These are phyloP conservation scores for Prunus fruticosa DNA, from an alignment of 306 rosid genomes.

Conservation along the genomic window DNA sequence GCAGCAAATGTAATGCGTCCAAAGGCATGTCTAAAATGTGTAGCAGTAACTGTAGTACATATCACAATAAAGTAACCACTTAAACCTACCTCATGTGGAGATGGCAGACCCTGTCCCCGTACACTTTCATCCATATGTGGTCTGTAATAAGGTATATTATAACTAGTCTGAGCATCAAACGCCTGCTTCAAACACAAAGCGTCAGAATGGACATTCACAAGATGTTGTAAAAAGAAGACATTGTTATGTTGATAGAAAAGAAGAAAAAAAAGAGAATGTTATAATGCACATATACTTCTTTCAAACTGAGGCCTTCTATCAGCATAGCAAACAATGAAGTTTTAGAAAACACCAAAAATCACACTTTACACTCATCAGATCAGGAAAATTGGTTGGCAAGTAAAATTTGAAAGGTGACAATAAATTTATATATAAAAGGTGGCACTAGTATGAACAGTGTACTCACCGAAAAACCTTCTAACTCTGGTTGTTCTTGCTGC, in stretches of 20 bases:
- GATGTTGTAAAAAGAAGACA: neutral
- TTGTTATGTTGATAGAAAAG: too few relatives aligned
- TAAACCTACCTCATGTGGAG: constrained; percentile 72
- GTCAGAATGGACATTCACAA: constrained; percentile 24
- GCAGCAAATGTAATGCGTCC: neutral
- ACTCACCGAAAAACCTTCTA: constrained; percentile 89
- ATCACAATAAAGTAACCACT: neutral
- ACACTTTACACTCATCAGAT: neutral
- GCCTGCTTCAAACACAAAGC: constrained; percentile 54
- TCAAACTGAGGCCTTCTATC: neutral
- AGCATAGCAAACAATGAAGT: neutral
- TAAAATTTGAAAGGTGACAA: neutral
- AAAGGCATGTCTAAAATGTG: neutral
- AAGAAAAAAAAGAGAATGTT: neutral
- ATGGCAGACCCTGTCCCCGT: constrained; percentile 56
- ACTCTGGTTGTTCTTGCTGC: constrained; percentile 69
- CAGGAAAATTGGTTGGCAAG: neutral
- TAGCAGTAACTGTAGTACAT: neutral
- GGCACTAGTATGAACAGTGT: neutral
- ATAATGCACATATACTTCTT: neutral
- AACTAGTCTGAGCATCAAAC: constrained; percentile 78
- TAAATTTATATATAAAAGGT: neutral
- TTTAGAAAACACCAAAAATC: neutral
- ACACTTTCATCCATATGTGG: constrained; percentile 70
- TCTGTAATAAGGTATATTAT: constrained; percentile 83